Percentiles rank a stretch among this genome's conserved stretches.
Evolutionary conservation across 495 filamentous ascomycete genomes (phyloP).

Genomic region (Aspergillus ellipticus): DNA sequence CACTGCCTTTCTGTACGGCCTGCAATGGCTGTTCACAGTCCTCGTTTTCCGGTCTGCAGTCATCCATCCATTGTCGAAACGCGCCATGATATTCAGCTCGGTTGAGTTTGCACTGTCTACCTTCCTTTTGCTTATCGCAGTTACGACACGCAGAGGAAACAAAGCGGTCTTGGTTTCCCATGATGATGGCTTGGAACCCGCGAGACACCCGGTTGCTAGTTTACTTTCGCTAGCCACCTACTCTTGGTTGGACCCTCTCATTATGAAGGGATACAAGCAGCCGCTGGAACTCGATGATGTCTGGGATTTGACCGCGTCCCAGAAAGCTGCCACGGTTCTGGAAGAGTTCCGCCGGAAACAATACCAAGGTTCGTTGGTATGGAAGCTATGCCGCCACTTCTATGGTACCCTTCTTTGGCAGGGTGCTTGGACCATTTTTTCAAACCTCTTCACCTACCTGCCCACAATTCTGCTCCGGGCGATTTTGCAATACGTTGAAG

Average conservation of each 20-base stretch:
- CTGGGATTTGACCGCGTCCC: constrained; percentile 85
- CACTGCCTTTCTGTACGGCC: constrained; percentile 78
- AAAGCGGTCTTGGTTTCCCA: constrained; percentile 82
- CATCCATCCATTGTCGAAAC: constrained; percentile 62
- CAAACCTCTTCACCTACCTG: constrained; percentile 78
- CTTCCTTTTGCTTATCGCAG: constrained; percentile 66
- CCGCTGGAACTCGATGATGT: constrained; percentile 78
- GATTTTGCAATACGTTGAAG: constrained; percentile 89
- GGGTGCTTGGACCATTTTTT: constrained; percentile 71
- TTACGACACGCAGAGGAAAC: constrained; percentile 87
- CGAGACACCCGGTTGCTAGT: constrained; percentile 79
- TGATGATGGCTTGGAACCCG: constrained; percentile 81
- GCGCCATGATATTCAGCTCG: constrained; percentile 58
- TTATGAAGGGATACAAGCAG: constrained; percentile 87
- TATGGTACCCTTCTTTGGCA: constrained; percentile 71
- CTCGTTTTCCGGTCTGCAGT: constrained; percentile 80
- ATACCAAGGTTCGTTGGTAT: constrained; percentile 76
- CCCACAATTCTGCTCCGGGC: constrained; percentile 87
- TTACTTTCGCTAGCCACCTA: constrained; percentile 86
- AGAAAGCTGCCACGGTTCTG: constrained; percentile 78
- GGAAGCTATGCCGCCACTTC: constrained; percentile 83
- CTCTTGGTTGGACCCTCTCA: constrained; percentile 82
- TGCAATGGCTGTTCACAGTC: constrained; percentile 74
- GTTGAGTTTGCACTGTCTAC: constrained; percentile 70
- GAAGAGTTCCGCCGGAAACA: constrained; percentile 79